phyloP scores from a whole-genome alignment of 768 basidiomycete species.

The Termitomyces sp. region DNA sequence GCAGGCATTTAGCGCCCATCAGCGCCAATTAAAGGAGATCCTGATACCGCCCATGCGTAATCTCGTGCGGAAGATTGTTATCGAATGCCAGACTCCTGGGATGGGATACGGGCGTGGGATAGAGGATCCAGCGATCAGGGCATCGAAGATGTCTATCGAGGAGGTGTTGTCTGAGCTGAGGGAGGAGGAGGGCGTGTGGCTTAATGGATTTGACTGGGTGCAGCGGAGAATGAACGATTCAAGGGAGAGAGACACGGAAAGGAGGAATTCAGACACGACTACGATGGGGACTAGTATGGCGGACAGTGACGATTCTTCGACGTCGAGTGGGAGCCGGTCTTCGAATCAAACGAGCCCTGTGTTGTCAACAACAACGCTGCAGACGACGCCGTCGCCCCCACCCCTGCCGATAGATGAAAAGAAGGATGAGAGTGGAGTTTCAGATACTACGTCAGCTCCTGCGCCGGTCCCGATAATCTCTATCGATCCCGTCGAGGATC shows the following conservation, averaged over 20 bases:
- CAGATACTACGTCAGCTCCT: slow-evolving; percentile 13
- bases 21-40: slow-evolving; percentile 55
- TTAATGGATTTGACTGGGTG: slow-evolving; percentile 69
- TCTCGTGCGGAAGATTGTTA: slow-evolving; percentile 59
- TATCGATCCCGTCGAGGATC: slow-evolving; percentile 58
- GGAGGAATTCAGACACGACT: slow-evolving; percentile 16
- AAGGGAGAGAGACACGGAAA: slow-evolving; percentile 20
- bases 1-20: slow-evolving; percentile 53
- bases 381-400: slow-evolving; percentile 77
- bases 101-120: slow-evolving; percentile 20
- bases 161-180: slow-evolving; percentile 57
- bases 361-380: slow-evolving; percentile 66
- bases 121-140: slow-evolving; percentile 55
- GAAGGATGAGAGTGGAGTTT: slow-evolving; percentile 33
- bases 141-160: slow-evolving; percentile 53
- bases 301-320: slow-evolving; percentile 45
- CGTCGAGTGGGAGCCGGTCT: slow-evolving; percentile 40
- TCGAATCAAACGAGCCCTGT: slow-evolving; percentile 66
- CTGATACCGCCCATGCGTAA: slow-evolving; percentile 66
- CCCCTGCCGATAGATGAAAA: slow-evolving; percentile 50
- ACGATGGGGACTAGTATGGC: slow-evolving; percentile 15
- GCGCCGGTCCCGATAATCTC: slow-evolving; percentile 27
- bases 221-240: slow-evolving; percentile 42
- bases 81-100: slow-evolving; percentile 51
- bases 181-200: slow-evolving; percentile 66